A percentile compares a stretch with the other conserved stretches of the same genome.
Evolutionary conservation across 805 yeast species (phyloP).

Genomic region (Torulaspora indica): DNA sequence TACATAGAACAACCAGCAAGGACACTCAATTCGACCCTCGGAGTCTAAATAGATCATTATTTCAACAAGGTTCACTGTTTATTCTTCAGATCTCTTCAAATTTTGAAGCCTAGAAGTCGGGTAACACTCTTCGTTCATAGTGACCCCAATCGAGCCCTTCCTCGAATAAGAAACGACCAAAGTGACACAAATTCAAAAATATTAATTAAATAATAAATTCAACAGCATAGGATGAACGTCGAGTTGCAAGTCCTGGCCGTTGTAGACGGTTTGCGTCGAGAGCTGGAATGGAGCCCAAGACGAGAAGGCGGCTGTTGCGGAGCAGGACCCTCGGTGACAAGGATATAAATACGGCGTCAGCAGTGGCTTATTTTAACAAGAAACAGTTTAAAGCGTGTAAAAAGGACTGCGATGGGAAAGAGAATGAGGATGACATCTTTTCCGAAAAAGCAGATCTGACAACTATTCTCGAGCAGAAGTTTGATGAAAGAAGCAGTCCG

Average conservation of each 20-base stretch:
- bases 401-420: background rate
- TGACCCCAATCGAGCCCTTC: background rate
- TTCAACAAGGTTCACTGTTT: background rate
- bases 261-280: too few relatives aligned
- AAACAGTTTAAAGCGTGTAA: background rate
- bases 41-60: background rate
- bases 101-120: background rate
- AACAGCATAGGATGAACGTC: background rate
- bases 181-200: slow-evolving; percentile 4
- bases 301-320: background rate
- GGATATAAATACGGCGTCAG: slow-evolving; percentile 1
- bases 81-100: slow-evolving; percentile 1
- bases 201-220: background rate
- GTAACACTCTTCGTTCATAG: background rate
- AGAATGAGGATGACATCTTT: background rate
- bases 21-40: background rate
- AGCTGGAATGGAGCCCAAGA: background rate
- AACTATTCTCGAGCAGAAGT: slow-evolving; percentile 8
- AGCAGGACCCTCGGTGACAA: background rate
- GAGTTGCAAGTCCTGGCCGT: too few relatives aligned
- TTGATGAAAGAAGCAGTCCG: slow-evolving; percentile 2
- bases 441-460: slow-evolving; percentile 3
- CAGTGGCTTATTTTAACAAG: background rate
- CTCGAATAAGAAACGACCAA: background rate
- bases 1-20: slow-evolving; percentile 20